These are phyloP conservation scores for Lasiodiplodia citricola DNA, from an alignment of 2,329 filamentous ascomycete species.

Conservation along the genomic window DNA sequence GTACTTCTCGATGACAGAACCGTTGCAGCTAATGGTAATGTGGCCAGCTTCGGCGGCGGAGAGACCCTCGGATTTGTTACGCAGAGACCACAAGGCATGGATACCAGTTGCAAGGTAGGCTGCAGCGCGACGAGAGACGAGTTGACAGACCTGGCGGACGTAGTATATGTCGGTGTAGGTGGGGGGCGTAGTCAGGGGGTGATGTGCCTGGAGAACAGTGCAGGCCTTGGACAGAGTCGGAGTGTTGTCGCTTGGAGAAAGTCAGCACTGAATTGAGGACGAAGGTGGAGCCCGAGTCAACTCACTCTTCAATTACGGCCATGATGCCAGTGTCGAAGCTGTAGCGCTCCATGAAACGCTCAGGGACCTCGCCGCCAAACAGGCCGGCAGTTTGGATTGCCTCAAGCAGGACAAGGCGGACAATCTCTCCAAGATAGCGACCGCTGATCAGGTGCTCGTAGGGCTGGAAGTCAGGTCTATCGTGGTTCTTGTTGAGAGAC, in stretches of 20 bases:
- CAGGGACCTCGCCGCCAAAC: conserved; percentile 62
- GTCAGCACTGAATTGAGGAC: background rate
- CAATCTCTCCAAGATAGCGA: conserved; percentile 68
- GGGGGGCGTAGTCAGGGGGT: conserved; percentile 54
- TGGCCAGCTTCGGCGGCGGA: conserved; percentile 40
- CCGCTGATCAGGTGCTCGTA: conserved; percentile 69
- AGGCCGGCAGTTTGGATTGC: conserved; percentile 61
- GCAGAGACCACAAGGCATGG: conserved; percentile 65
- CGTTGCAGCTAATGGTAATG: conserved; percentile 73
- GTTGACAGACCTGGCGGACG: conserved; percentile 57
- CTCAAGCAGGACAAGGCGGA: conserved; percentile 65
- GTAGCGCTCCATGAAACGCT: conserved; percentile 62
- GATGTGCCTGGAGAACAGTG: conserved; percentile 57
- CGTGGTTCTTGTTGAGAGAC: conserved; percentile 61
- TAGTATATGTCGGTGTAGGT: conserved; percentile 59
- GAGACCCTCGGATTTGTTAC: conserved; percentile 55
- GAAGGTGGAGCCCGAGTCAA: background rate
- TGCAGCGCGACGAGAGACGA: conserved; percentile 64
- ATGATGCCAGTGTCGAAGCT: conserved; percentile 64
- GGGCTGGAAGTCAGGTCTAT: conserved; percentile 67
- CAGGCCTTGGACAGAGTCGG: conserved; percentile 47
- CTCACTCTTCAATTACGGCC: conserved; percentile 59
- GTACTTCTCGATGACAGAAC: conserved; percentile 80
- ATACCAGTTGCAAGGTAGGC: conserved; percentile 68
- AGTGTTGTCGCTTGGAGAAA: conserved; percentile 43